These are phyloP conservation scores for Clitocybe nebularis DNA, from an alignment of 1,284 basidiomycete species.

Conservation along the genomic window DNA sequence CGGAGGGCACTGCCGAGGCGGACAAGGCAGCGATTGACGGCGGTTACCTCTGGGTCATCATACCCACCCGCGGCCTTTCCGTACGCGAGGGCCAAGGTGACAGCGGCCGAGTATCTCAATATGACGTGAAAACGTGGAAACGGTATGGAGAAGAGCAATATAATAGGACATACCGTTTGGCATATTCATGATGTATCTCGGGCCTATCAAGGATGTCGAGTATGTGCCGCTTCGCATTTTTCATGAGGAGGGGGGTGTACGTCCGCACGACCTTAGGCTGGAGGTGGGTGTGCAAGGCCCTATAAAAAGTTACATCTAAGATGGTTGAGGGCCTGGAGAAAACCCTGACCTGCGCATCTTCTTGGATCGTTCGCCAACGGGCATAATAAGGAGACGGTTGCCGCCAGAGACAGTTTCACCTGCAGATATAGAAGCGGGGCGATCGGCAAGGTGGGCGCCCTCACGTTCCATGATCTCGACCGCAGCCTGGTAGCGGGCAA, in stretches of 20 bases:
- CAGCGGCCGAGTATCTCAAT: constrained; percentile 58
- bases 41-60: constrained; percentile 54
- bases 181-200: constrained; percentile 47
- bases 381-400: constrained; percentile 40
- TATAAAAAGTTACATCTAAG: constrained; percentile 16
- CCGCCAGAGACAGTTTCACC: constrained; percentile 45
- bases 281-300: constrained; percentile 51
- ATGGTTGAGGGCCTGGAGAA: neutral
- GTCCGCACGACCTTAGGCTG: constrained; percentile 41
- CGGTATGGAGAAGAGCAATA: neutral
- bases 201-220: constrained; percentile 50
- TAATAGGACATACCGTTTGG: constrained; percentile 36
- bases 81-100: constrained; percentile 63
- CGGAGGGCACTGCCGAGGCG: constrained; percentile 46
- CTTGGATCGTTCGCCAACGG: constrained; percentile 39
- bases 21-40: constrained; percentile 45
- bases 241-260: constrained; percentile 44
- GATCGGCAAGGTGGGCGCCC: constrained; percentile 41
- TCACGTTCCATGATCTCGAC: constrained; percentile 54
- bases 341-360: constrained; percentile 38
- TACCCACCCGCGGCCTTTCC: constrained; percentile 51
- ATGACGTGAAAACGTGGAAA: neutral
- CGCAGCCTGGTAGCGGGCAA: constrained; percentile 43
- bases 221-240: constrained; percentile 43
- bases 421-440: constrained; percentile 44